Percentiles rank a stretch among this genome's conserved stretches.
These are phyloP conservation scores for Starmerella bacillaris DNA, from an alignment of 805 yeast species.

Conservation along the genomic window DNA sequence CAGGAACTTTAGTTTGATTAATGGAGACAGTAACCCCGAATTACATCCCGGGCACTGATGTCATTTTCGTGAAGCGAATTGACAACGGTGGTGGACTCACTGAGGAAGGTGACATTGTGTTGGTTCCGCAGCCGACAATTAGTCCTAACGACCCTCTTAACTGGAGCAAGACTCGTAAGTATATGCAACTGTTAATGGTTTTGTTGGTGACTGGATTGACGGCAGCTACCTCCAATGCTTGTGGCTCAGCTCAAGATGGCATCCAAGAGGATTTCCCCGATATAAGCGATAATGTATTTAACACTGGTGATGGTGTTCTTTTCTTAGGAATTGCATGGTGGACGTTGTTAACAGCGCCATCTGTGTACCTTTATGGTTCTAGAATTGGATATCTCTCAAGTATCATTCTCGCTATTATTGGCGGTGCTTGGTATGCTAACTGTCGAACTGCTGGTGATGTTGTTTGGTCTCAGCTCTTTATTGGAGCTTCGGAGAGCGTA, in stretches of 20 bases:
- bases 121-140: conserved; percentile 48
- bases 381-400: conserved; percentile 54
- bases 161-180: conserved; percentile 37
- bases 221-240: conserved; percentile 46
- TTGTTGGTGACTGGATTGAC: conserved; percentile 29
- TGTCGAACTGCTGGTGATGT: conserved; percentile 39
- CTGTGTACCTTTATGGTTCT: conserved; percentile 26
- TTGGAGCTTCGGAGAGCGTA: conserved; percentile 69
- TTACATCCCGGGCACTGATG: conserved; percentile 18
- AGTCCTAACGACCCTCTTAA: conserved; percentile 57
- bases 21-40: conserved; percentile 5
- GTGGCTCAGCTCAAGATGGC: conserved; percentile 53
- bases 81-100: conserved; percentile 14
- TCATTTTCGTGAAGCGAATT: conserved; percentile 23
- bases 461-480: conserved; percentile 61
- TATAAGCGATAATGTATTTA: conserved; percentile 50
- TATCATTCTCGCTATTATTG: conserved; percentile 39
- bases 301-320: conserved; percentile 65
- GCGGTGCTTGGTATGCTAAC: conserved; percentile 55
- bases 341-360: conserved; percentile 29
- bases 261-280: conserved; percentile 39
- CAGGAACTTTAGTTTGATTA: conserved; percentile 1
- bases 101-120: conserved; percentile 28
- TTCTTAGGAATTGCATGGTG: conserved; percentile 53
- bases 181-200: conserved; percentile 27